phyloP scores from a whole-genome alignment of 1,139 yeast genomes.

The Eremothecium cymbalariae region DNA sequence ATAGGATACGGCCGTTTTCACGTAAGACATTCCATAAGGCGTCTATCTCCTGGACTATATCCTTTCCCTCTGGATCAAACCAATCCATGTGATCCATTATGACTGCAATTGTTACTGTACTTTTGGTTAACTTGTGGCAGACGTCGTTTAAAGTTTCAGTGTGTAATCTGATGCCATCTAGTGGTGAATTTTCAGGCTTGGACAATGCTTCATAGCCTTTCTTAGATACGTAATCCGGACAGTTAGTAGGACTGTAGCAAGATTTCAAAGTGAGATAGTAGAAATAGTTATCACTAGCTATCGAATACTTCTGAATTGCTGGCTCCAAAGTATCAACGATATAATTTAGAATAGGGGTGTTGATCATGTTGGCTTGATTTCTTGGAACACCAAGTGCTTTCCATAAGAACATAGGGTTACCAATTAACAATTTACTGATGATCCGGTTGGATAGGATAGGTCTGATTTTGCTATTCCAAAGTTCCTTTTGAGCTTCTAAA shows the following conservation, averaged over 20 bases:
- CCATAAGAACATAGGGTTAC: slow-evolving; percentile 80
- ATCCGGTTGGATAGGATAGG: slow-evolving; percentile 66
- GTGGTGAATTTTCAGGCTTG: slow-evolving; percentile 35
- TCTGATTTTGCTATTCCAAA: slow-evolving; percentile 56
- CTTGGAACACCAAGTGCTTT: slow-evolving; percentile 82
- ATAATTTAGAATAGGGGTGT: slow-evolving; percentile 59
- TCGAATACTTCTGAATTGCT: slow-evolving; percentile 50
- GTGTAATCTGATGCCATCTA: slow-evolving; percentile 66
- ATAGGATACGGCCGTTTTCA: slow-evolving; percentile 63
- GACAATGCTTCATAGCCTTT: slow-evolving; percentile 42
- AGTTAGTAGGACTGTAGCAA: slow-evolving; percentile 50
- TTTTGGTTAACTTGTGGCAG: slow-evolving; percentile 52
- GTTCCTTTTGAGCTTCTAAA: slow-evolving; percentile 49
- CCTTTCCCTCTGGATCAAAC: slow-evolving; percentile 61
- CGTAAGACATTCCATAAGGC: slow-evolving; percentile 58
- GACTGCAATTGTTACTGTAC: slow-evolving; percentile 64
- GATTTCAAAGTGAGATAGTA: slow-evolving; percentile 64
- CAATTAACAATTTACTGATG: slow-evolving; percentile 58
- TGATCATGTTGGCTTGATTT: slow-evolving; percentile 76
- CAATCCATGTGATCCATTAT: slow-evolving; percentile 93
- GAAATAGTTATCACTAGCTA: slow-evolving; percentile 69
- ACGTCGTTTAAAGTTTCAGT: slow-evolving; percentile 76
- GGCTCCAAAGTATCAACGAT: slow-evolving; percentile 77
- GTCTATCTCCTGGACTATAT: slow-evolving; percentile 57
- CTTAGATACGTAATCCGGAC: slow-evolving; percentile 67